phyloP scores from a whole-genome alignment of 331 rosid genomes.

The Prunus yedoensis region DNA sequence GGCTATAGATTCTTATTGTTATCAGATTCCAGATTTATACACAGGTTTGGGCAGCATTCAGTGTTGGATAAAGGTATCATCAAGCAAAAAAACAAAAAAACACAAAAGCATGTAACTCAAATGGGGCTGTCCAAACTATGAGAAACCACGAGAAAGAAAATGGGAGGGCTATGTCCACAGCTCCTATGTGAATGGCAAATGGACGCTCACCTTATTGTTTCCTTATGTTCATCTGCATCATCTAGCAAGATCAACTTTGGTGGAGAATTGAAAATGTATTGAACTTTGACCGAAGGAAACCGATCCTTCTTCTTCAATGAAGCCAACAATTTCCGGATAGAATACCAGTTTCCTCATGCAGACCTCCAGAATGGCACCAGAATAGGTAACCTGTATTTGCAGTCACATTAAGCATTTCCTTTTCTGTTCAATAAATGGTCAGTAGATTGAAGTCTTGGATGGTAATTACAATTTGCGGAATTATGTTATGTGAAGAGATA shows the following conservation, averaged over 20 bases:
- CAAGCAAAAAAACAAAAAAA: neutral
- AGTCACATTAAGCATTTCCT: constrained; percentile 11
- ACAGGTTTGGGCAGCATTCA: neutral
- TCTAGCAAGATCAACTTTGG: constrained; percentile 87
- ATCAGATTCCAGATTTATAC: neutral
- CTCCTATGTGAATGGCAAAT: neutral
- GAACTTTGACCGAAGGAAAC: constrained; percentile 72
- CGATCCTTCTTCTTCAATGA: constrained; percentile 83
- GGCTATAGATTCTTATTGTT: neutral
- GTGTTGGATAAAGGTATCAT: neutral
- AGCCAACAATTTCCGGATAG: constrained; percentile 91
- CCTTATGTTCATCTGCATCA: constrained; percentile 69
- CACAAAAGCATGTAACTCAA: neutral
- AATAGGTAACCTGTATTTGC: constrained; percentile 61
- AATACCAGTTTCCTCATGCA: constrained; percentile 96
- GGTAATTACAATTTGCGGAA: neutral
- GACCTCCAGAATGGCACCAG: constrained; percentile 84
- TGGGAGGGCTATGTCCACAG: neutral
- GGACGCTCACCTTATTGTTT: constrained; percentile 72
- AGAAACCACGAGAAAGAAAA: neutral
- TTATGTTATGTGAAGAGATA: neutral
- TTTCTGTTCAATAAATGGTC: constrained; percentile 5
- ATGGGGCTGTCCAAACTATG: neutral
- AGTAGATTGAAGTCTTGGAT: neutral
- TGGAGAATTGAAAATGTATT: constrained; percentile 80